Evolutionary conservation across 2,329 filamentous ascomycete species (phyloP).

Genomic region (Colletotrichum salicis): DNA sequence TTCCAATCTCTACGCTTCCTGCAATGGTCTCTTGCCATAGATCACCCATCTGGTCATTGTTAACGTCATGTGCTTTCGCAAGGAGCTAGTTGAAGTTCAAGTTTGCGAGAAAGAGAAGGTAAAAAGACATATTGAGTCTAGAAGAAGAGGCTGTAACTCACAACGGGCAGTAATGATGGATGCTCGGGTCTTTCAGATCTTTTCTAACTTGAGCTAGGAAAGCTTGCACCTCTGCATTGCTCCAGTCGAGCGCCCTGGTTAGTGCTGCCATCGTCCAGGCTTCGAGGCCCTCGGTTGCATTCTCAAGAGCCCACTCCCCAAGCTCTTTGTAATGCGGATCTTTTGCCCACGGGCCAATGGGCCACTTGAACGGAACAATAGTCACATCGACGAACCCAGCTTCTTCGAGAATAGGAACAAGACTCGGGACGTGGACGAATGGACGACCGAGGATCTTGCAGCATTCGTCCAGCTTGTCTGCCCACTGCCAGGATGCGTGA

Average conservation of each 20-base stretch:
- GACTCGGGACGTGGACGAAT: conserved; percentile 48
- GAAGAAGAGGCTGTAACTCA: neutral
- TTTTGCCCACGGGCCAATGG: neutral
- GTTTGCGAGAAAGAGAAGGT: too few relatives aligned
- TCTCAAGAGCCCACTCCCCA: neutral
- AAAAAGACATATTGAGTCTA: too few relatives aligned
- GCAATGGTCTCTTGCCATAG: too few relatives aligned
- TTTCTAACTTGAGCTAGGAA: neutral
- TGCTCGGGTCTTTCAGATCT: neutral
- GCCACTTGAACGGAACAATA: neutral
- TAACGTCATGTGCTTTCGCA: too few relatives aligned
- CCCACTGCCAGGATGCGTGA: conserved; percentile 37
- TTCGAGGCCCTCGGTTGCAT: neutral
- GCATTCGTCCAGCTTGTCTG: conserved; percentile 42
- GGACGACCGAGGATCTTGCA: conserved; percentile 46
- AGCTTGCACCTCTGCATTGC: neutral
- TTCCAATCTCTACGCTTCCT: too few relatives aligned
- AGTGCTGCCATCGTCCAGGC: neutral
- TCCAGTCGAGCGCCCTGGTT: neutral
- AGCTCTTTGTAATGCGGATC: neutral
- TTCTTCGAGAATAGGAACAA: conserved; percentile 45
- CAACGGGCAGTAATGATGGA: neutral
- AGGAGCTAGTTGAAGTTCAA: too few relatives aligned
- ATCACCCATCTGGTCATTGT: too few relatives aligned
- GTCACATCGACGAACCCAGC: neutral